Percentiles rank a stretch among this genome's conserved stretches.
Conservation (phyloP, 345 rosid species). For the Cochlearia excelsa region DNA sequence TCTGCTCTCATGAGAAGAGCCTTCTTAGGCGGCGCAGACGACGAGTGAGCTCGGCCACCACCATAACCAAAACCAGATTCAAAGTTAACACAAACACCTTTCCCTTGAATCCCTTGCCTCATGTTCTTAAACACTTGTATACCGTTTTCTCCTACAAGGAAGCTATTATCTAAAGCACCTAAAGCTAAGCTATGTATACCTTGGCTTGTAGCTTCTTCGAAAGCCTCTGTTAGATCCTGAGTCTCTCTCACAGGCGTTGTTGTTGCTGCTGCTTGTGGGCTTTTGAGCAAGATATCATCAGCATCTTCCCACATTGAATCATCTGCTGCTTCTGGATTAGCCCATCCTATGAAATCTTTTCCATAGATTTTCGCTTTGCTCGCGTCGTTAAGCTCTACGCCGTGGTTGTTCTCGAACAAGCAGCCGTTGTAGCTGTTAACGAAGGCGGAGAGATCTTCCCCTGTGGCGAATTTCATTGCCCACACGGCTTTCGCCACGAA, state of each 20-base stretch:
- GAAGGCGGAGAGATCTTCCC: conserved; percentile 56
- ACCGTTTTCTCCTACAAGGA: conserved; percentile 85
- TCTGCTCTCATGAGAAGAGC: conserved; percentile 97
- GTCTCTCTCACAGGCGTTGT: conserved; percentile 49
- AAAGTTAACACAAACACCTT: conserved; percentile 85
- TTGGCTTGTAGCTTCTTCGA: conserved; percentile 82
- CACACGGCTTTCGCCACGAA: conserved; percentile 84
- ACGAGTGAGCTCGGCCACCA: conserved; percentile 38
- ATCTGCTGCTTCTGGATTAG: conserved; percentile 85
- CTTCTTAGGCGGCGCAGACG: conserved; percentile 58
- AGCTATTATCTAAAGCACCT: conserved; percentile 94
- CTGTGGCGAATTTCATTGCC: conserved; percentile 74
- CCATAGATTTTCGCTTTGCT: conserved; percentile 80
- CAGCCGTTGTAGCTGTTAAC: conserved; percentile 55
- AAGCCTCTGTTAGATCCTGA: conserved; percentile 83
- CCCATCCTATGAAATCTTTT: conserved; percentile 91
- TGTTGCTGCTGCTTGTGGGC: conserved; percentile 52
- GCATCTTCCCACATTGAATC: conserved; percentile 99
- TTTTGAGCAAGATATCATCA: conserved; percentile 58
- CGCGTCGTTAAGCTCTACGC: conserved; percentile 78
- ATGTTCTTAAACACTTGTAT: conserved; percentile 94
- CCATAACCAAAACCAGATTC: conserved; percentile 43
- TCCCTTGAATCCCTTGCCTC: conserved; percentile 90
- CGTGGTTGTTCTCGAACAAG: conserved; percentile 80
- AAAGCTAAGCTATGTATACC: conserved; percentile 96